A percentile compares a stretch with the other conserved stretches of the same genome.
These are phyloP conservation scores for Epichloe amarillans DNA, from an alignment of 2,329 filamentous ascomycete species.

Conservation along the genomic window DNA sequence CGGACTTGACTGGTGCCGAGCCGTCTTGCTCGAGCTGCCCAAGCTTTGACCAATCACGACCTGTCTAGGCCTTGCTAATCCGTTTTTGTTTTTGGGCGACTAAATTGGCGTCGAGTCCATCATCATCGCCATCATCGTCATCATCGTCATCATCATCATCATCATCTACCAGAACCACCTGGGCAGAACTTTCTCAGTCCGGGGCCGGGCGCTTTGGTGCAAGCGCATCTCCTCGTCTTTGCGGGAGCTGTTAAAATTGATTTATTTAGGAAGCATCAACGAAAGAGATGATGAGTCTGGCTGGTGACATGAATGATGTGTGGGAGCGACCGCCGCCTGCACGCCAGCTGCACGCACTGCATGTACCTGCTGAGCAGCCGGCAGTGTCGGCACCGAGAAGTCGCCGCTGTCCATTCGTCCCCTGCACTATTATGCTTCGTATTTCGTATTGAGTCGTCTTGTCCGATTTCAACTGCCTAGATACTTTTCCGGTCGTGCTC, in stretches of 20 bases:
- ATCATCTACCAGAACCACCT: not conserved
- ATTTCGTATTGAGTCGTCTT: no score
- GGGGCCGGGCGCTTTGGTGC: not conserved
- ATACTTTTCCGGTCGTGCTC: not conserved
- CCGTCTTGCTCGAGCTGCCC: not conserved
- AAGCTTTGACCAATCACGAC: not conserved
- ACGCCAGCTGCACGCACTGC: not conserved
- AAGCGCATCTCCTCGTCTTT: not conserved
- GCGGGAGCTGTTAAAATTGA: not conserved
- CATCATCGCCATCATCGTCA: not conserved
- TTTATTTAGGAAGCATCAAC: no score
- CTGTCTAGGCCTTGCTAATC: not conserved
- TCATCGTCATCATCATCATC: not conserved
- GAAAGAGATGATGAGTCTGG: not conserved
- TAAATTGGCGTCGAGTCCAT: not conserved
- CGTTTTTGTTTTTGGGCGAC: not conserved
- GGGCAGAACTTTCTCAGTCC: not conserved
- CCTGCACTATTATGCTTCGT: not conserved
- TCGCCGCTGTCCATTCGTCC: not conserved
- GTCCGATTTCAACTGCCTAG: no score
- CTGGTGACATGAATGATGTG: no score
- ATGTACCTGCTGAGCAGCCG: not conserved
- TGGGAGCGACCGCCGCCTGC: not conserved
- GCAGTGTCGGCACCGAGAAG: not conserved
- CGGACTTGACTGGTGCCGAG: conserved; percentile 3